A percentile compares a stretch with the other conserved stretches of the same genome.
Evolutionary conservation across 2,329 filamentous ascomycete species (phyloP).

Genomic region (Phialophora tarda): DNA sequence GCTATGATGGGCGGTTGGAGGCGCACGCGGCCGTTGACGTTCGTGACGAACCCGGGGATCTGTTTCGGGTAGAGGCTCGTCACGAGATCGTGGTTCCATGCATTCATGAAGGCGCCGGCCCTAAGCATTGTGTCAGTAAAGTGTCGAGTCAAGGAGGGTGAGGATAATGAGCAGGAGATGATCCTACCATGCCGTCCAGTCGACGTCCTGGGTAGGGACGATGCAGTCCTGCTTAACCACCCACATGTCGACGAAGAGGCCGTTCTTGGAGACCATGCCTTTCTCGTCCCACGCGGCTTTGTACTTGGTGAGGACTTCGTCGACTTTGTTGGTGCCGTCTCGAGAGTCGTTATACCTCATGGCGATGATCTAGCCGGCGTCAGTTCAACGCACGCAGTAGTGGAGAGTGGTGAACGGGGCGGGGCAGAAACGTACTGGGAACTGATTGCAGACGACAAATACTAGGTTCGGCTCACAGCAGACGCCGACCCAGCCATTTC

Average conservation of each 20-base stretch:
- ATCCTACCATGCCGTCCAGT: constrained; percentile 43
- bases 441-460: constrained; percentile 51
- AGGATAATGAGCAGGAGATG: constrained; percentile 20
- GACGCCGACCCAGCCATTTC: constrained; percentile 49
- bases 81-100: constrained; percentile 48
- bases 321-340: constrained; percentile 44
- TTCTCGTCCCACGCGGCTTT: constrained; percentile 45
- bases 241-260: constrained; percentile 41
- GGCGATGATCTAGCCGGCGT: constrained; percentile 44
- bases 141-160: background rate
- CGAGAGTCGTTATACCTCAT: constrained; percentile 48
- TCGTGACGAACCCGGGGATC: constrained; percentile 42
- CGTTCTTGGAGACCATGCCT: constrained; percentile 41
- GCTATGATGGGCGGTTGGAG: constrained; percentile 38
- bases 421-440: constrained; percentile 44
- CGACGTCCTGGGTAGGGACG: constrained; percentile 35
- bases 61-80: constrained; percentile 39
- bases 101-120: constrained; percentile 46
- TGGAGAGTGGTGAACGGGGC: constrained; percentile 2
- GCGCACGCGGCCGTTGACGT: constrained; percentile 38
- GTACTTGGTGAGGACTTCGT: constrained; percentile 48
- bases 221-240: constrained; percentile 42
- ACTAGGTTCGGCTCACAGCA: constrained; percentile 52
- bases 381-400: constrained; percentile 8
- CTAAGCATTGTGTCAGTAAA: constrained; percentile 19